Evolutionary conservation across 2,329 filamentous ascomycete genomes (phyloP).

Genomic region (Aspergillus sp.): DNA sequence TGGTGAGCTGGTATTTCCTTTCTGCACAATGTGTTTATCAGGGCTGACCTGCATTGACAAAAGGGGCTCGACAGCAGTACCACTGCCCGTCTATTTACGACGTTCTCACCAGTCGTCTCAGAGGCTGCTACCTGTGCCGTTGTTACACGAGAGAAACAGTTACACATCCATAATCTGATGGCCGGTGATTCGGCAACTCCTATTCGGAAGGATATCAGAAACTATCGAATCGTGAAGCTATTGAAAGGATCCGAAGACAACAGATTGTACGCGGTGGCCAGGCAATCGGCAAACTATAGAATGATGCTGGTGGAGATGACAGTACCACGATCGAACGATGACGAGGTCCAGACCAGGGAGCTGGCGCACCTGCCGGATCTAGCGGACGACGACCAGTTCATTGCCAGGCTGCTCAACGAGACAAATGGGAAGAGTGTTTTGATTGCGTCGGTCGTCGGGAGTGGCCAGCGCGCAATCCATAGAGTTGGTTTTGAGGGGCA

Average conservation of each 20-base stretch:
- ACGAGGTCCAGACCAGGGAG: neutral
- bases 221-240: neutral
- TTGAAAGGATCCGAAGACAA: neutral
- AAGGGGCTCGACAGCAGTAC: constrained; percentile 1
- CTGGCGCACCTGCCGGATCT: neutral
- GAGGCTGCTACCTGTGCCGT: neutral
- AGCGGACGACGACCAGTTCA: neutral
- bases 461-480: neutral
- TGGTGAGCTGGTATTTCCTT: neutral
- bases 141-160: neutral
- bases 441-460: neutral
- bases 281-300: neutral
- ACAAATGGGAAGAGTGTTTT: neutral
- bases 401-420: neutral
- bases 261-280: neutral
- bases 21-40: neutral
- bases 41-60: neutral
- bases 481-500: neutral
- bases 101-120: neutral
- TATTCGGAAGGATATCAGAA: neutral
- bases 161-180: neutral
- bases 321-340: neutral
- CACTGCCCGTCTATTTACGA: constrained; percentile 1
- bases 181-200: neutral
- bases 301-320: neutral